Percentiles rank a stretch among this genome's conserved stretches.
Conservation (phyloP, 2,329 filamentous ascomycete species). For the Bipolaris bicolor region DNA sequence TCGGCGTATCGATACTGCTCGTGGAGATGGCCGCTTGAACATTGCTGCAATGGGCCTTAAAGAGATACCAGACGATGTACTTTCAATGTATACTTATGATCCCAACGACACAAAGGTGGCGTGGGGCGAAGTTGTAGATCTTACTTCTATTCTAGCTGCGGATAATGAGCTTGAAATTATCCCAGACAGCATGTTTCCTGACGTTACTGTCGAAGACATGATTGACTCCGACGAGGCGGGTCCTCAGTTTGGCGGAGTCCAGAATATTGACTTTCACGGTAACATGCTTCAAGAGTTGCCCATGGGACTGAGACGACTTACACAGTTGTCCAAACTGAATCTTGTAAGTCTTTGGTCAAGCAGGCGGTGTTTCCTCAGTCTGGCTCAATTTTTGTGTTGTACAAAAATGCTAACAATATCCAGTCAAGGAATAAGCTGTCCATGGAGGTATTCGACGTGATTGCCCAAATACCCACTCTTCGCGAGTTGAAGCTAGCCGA, state of each 20-base stretch:
- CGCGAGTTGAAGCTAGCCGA: slow-evolving; percentile 78
- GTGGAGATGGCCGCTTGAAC: slow-evolving; percentile 81
- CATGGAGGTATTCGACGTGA: slow-evolving; percentile 72
- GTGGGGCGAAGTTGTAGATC: slow-evolving; percentile 92
- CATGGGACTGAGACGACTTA: slow-evolving; percentile 73
- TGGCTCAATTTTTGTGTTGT: background rate
- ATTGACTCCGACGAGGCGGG: slow-evolving; percentile 69
- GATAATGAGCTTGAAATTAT: slow-evolving; percentile 85
- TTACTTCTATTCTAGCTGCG: slow-evolving; percentile 82
- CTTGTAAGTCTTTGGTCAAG: slow-evolving; percentile 60
- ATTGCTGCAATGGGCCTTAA: slow-evolving; percentile 83
- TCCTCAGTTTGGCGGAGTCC: slow-evolving; percentile 81
- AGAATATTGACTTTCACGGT: slow-evolving; percentile 83
- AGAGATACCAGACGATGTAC: slow-evolving; percentile 79
- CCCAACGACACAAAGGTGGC: slow-evolving; percentile 65
- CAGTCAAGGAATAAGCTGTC: slow-evolving; percentile 81
- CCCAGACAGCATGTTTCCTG: slow-evolving; percentile 78
- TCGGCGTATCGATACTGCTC: slow-evolving; percentile 73
- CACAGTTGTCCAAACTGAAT: slow-evolving; percentile 79
- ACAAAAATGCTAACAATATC: slow-evolving; percentile 11
- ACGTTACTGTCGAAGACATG: slow-evolving; percentile 61
- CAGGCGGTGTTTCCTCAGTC: background rate
- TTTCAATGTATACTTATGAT: slow-evolving; percentile 88
- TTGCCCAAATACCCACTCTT: slow-evolving; percentile 74
- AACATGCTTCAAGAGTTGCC: slow-evolving; percentile 78